Evolutionary conservation across 1,284 basidiomycete species (phyloP).

Genomic region (Volvariella surrecta): DNA sequence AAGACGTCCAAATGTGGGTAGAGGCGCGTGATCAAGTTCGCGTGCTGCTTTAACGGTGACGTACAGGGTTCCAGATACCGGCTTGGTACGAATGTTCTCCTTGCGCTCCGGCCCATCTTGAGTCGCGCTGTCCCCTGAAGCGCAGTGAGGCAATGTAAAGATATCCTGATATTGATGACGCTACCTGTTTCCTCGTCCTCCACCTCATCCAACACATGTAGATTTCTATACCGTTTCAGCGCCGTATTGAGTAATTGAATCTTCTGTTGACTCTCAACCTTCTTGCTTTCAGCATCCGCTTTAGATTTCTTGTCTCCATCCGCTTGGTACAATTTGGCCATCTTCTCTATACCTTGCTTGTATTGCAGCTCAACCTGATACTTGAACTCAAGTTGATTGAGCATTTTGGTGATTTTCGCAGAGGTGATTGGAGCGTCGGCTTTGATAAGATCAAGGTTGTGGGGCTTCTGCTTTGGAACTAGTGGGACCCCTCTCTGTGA

Average conservation of each 20-base stretch:
- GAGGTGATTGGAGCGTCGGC: conserved; percentile 96
- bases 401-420: conserved; percentile 96
- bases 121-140: conserved; percentile 23
- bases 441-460: conserved; percentile 89
- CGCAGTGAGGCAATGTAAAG: conserved; percentile 6
- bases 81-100: conserved; percentile 85
- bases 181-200: conserved; percentile 72
- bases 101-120: conserved; percentile 85
- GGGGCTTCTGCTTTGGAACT: conserved; percentile 48
- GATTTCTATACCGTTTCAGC: conserved; percentile 92
- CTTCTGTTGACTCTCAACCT: conserved; percentile 92
- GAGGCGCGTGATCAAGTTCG: conserved; percentile 91
- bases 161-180: conserved; percentile 11
- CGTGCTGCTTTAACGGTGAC: conserved; percentile 86
- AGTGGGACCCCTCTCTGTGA: conserved; percentile 23
- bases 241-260: conserved; percentile 90
- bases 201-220: conserved; percentile 89
- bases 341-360: conserved; percentile 98
- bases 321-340: conserved; percentile 90
- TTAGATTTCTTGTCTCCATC: conserved; percentile 94
- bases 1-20: conserved; percentile 43
- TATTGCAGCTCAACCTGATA: conserved; percentile 98
- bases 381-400: conserved; percentile 99
- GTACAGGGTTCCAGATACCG: conserved; percentile 88
- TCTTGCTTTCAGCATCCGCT: conserved; percentile 89